Evolutionary conservation across 1,284 basidiomycete species (phyloP), one percentile per base, ranked within the genome.

Genomic region (Mycena sp.): DNA sequence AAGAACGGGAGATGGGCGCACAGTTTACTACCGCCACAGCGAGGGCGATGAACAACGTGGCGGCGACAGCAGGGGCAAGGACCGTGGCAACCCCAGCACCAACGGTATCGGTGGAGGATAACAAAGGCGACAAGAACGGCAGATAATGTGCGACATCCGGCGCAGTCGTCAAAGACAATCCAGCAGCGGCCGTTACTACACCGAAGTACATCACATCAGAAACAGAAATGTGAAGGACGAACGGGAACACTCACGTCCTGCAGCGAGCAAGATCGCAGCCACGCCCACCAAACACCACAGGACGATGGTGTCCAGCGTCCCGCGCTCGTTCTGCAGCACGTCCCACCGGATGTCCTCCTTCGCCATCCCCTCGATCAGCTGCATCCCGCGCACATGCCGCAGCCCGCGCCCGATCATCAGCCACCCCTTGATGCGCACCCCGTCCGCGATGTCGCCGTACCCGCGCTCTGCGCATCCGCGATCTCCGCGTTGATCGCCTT

Each of bases 311-410:
- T 83, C 83, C 67, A 82, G 68, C 53, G 72, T 62, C 25, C 78
- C 81, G n/a, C 83, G 74, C 66, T 86, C 84, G 63, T 82, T 80
- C 68, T 92, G 91, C 21, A 94, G 76, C 50, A 92, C 86, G 64
- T 87, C 85, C 92, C 92, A 95, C 53, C 89, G 75, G 29, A 95
- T 86, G 72, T 94, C 92, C 69, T 94, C 92, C 73, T 91, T 92
- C 14, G 90, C 87, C 46, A 88, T 78, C 1, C 92, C 92, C 69
- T 91, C 87, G 28, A 95, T 91, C 30, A 89, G 75, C 71, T 90
- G 78, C 4, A 90, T 77, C 1, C 85, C 86, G 14, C 85, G 86
- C n/a, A 94, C 74, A 67, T 83, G 83, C 54, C 85, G 75, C 58
- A 93, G 72, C 0, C 90, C 91, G 23, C 85, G 80, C 3, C 92